These are phyloP conservation scores for Candida koratica DNA, from an alignment of 805 yeast species.

Conservation along the genomic window DNA sequence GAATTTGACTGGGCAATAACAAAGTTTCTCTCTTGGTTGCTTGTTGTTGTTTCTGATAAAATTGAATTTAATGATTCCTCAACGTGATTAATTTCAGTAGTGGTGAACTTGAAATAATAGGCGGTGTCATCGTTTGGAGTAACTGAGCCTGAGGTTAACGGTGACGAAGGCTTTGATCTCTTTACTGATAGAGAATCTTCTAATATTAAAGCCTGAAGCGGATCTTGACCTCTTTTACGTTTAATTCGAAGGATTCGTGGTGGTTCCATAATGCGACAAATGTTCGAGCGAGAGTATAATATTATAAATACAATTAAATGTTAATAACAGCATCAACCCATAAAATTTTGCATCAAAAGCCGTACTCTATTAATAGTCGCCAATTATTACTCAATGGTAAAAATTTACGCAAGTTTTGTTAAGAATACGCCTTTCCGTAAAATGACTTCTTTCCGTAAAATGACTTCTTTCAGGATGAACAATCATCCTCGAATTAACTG, in stretches of 20 bases:
- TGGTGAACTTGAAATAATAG: conserved; percentile 31
- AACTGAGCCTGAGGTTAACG: conserved; percentile 29
- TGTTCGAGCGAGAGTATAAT: too few relatives aligned
- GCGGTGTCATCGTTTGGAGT: conserved; percentile 23
- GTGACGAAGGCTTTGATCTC: conserved; percentile 39
- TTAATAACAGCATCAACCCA: too few relatives aligned
- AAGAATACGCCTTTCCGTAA: too few relatives aligned
- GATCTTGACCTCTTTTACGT: conserved; percentile 82
- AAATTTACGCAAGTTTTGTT: too few relatives aligned
- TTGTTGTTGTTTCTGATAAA: conserved; percentile 12
- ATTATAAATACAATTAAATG: too few relatives aligned
- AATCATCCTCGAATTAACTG: too few relatives aligned
- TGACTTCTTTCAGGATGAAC: too few relatives aligned
- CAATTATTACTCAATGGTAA: too few relatives aligned
- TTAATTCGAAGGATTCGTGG: conserved; percentile 80
- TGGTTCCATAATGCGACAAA: conserved; percentile 17
- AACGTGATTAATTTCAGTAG: conserved; percentile 22
- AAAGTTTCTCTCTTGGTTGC: conserved; percentile 24
- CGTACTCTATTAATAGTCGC: too few relatives aligned
- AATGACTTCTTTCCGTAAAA: too few relatives aligned
- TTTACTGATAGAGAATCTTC: conserved; percentile 38
- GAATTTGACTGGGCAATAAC: conserved; percentile 32
- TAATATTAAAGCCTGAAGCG: conserved; percentile 70
- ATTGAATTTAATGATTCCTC: conserved; percentile 12
- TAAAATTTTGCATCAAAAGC: too few relatives aligned